These are phyloP conservation scores for Mariannaea sp. DNA, from an alignment of 2,329 filamentous ascomycete species.

Conservation along the genomic window DNA sequence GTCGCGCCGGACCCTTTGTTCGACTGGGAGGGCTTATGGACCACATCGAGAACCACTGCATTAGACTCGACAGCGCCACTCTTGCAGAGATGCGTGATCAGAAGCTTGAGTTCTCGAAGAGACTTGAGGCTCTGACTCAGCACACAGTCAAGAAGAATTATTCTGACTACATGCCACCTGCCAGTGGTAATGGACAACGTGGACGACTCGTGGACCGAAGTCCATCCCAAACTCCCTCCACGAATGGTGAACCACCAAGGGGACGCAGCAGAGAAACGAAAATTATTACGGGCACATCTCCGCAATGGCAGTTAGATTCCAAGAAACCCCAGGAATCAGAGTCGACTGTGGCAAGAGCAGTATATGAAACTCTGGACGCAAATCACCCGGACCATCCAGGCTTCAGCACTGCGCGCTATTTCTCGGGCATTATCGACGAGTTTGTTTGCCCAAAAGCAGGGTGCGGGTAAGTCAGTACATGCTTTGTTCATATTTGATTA, in stretches of 20 bases:
- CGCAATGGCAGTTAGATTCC: slow-evolving; percentile 25
- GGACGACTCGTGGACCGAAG: background rate
- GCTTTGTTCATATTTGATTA: background rate
- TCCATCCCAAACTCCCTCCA: slow-evolving; percentile 11
- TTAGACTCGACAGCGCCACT: slow-evolving; percentile 39
- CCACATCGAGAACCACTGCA: slow-evolving; percentile 54
- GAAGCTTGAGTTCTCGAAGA: slow-evolving; percentile 44
- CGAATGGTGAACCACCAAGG: background rate
- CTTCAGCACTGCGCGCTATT: slow-evolving; percentile 56
- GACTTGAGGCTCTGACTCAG: slow-evolving; percentile 36
- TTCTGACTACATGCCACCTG: slow-evolving; percentile 32
- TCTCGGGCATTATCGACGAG: slow-evolving; percentile 45
- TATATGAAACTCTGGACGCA: slow-evolving; percentile 30
- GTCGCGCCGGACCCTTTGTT: slow-evolving; percentile 44
- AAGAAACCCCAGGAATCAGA: slow-evolving; percentile 27
- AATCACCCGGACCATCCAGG: slow-evolving; percentile 52
- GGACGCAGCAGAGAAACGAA: slow-evolving; percentile 16
- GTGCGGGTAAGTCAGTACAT: slow-evolving; percentile 53
- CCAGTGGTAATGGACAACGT: background rate
- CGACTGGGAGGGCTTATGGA: slow-evolving; percentile 46
- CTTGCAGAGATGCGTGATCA: slow-evolving; percentile 44
- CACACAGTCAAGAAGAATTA: slow-evolving; percentile 39
- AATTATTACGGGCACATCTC: slow-evolving; percentile 34
- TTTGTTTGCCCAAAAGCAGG: slow-evolving; percentile 59
- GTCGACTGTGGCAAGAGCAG: slow-evolving; percentile 17